Evolutionary conservation across 352 stramenopile species (phyloP), one percentile per base, ranked within the genome.

Genomic region (Globisporangium parvum): DNA sequence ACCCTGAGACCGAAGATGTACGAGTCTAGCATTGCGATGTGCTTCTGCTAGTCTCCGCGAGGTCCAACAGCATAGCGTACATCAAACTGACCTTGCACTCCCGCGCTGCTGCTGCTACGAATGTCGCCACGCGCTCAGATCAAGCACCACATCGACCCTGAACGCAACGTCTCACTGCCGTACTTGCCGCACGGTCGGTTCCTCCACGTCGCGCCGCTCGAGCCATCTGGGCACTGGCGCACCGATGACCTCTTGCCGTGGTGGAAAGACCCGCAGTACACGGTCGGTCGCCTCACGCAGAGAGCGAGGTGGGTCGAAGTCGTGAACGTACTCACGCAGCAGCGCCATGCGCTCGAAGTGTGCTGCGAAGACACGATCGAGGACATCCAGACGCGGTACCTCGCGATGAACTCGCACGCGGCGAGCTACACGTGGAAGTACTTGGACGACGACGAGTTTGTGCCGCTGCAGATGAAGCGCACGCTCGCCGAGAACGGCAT

Each of bases 361-460:
- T 95, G 88, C 58, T 77, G 67, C 24, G 88, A 96, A 60, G 89
- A 97, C 53, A 93, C 88, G 11, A 75, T 97, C 23, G 65, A 77
- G 3, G 88, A 96, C 35, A 96, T 97, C 50, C 87, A 93, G 54
- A 75, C 66, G 23, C 84, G 91, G 33, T 98, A 96, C 67, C 61
- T 93, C 18, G 53, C 68, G 31, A 81, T 83, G 53, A 97, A 98
- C 62, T 75, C 85, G 10, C 91, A 98, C 56, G 90, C 90, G 17
- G 71, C 39, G 15, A 97, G 87, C 72, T 98, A 97, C 70, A 97
- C 89, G 49, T 98, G 91, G 91, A 98, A 97, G 62, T 71, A 70
- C 51, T 57, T 93, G 31, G 70, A 91, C 45, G 78, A 91, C 42
- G 77, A 83, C 60, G 80, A 89, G n/a, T 97, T 98, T 62, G 69